A percentile compares a stretch with the other conserved stretches of the same genome.
Conservation (phyloP, 2,329 filamentous ascomycete species). For the Colletotrichum sp. region DNA sequence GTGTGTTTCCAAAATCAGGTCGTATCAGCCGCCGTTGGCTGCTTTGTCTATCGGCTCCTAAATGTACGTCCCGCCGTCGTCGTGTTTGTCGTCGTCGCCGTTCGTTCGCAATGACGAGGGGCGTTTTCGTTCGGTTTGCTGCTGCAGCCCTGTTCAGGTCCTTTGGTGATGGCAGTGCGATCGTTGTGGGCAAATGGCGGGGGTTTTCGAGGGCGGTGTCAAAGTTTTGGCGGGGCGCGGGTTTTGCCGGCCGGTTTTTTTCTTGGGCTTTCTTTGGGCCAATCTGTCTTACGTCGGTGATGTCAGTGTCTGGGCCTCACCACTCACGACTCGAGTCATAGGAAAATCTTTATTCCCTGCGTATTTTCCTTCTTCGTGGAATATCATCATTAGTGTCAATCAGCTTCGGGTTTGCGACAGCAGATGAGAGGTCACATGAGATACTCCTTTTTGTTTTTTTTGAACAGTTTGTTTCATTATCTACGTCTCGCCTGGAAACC, state of each 20-base stretch:
- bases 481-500: slow-evolving; percentile 1
- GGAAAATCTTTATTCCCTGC: not conserved
- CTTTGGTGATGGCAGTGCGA: not conserved
- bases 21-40: not conserved
- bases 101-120: not conserved
- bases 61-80: not conserved
- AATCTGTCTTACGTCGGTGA: not conserved
- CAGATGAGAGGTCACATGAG: not conserved
- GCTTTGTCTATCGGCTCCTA: not conserved
- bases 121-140: not conserved
- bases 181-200: slow-evolving; percentile 18
- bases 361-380: not conserved
- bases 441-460: not conserved
- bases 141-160: not conserved
- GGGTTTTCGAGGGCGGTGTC: slow-evolving; percentile 32
- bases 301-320: not conserved
- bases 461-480: not conserved
- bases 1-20: not conserved
- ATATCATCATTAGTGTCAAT: not conserved
- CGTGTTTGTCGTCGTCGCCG: not conserved
- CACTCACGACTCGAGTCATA: not conserved
- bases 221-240: slow-evolving; percentile 37
- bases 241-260: slow-evolving; percentile 3
- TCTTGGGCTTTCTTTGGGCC: not conserved
- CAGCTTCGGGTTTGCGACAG: not conserved